Evolutionary conservation across 441 rosid species (phyloP).

Genomic region (Brassica balearica): DNA sequence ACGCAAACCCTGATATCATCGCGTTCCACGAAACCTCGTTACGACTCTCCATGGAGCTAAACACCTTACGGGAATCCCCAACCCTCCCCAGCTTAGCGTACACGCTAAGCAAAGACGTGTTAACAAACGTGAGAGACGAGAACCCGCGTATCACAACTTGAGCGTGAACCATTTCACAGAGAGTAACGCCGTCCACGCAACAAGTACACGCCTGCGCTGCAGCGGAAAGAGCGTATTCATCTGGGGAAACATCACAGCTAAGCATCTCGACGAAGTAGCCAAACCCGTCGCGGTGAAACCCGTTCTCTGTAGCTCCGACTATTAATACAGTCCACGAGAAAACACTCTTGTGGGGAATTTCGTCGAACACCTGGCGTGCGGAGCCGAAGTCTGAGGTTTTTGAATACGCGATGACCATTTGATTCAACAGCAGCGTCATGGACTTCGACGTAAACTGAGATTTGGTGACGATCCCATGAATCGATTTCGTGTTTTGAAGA

Average conservation of each 20-base stretch:
- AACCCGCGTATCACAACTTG: slow-evolving; percentile 50
- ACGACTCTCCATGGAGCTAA: slow-evolving; percentile 41
- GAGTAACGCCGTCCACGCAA: slow-evolving; percentile 37
- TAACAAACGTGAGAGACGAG: slow-evolving; percentile 40
- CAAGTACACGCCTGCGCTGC: slow-evolving; percentile 49
- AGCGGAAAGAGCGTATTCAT: slow-evolving; percentile 52
- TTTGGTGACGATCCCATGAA: slow-evolving; percentile 47
- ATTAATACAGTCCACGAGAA: slow-evolving; percentile 55
- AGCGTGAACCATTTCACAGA: slow-evolving; percentile 50
- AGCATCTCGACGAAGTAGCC: slow-evolving; percentile 41
- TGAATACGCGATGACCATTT: slow-evolving; percentile 41
- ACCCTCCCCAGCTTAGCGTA: slow-evolving; percentile 52
- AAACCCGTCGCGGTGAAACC: slow-evolving; percentile 41
- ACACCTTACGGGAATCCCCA: slow-evolving; percentile 47
- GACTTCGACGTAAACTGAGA: slow-evolving; percentile 17
- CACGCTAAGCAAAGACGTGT: slow-evolving; percentile 55
- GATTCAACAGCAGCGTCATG: slow-evolving; percentile 46
- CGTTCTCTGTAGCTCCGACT: slow-evolving; percentile 46
- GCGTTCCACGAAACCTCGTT: slow-evolving; percentile 57
- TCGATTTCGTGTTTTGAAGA: slow-evolving; percentile 37
- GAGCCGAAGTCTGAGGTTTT: slow-evolving; percentile 47
- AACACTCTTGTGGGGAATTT: slow-evolving; percentile 48
- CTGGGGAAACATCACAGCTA: slow-evolving; percentile 35
- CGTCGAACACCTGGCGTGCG: slow-evolving; percentile 48
- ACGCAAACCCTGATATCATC: slow-evolving; percentile 52